These are phyloP conservation scores for Leccinum fallax DNA, from an alignment of 1,284 basidiomycete genomes.

Conservation along the genomic window DNA sequence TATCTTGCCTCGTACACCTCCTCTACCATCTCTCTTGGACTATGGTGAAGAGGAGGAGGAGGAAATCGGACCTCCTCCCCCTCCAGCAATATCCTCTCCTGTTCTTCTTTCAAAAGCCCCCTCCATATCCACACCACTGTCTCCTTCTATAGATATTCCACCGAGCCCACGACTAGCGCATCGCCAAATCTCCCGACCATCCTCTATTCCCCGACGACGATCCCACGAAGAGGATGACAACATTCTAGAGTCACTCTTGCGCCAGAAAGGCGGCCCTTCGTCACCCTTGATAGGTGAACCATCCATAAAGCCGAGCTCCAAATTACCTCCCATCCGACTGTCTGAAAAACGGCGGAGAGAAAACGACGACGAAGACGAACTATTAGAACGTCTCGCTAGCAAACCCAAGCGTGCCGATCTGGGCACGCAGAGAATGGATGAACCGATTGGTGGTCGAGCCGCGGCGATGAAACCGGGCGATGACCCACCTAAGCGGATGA, in stretches of 20 bases:
- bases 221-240: constrained; percentile 50
- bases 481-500: constrained; percentile 76
- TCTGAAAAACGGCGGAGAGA: constrained; percentile 75
- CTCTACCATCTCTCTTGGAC: constrained; percentile 64
- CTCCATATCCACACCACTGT: constrained; percentile 20
- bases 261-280: constrained; percentile 43
- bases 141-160: constrained; percentile 33
- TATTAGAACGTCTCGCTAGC: constrained; percentile 54
- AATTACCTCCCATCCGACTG: constrained; percentile 45
- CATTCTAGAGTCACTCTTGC: constrained; percentile 54
- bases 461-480: constrained; percentile 50
- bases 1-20: constrained; percentile 46
- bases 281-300: constrained; percentile 43
- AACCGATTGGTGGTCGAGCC: constrained; percentile 28
- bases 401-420: constrained; percentile 57
- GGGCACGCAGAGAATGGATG: constrained; percentile 40
- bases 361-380: constrained; percentile 75
- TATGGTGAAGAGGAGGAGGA: constrained; percentile 60
- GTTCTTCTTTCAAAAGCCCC: constrained; percentile 12
- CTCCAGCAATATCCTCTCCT: constrained; percentile 20
- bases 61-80: constrained; percentile 16
- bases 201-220: constrained; percentile 42
- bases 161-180: constrained; percentile 45
- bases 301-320: constrained; percentile 39
- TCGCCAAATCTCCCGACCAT: constrained; percentile 42